Conservation (phyloP, 78 protist species). For the Dictyostelium brefeldianum region DNA sequence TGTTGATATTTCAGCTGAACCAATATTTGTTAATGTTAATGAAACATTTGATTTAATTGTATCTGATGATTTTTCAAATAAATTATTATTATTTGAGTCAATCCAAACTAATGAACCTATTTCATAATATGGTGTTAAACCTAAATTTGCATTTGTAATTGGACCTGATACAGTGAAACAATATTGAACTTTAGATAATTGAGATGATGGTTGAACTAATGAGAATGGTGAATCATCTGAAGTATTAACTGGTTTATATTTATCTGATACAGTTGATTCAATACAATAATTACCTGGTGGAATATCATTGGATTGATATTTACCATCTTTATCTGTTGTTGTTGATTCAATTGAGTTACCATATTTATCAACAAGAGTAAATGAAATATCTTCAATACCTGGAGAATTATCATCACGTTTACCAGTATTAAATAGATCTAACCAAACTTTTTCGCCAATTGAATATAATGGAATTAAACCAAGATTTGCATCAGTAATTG, state of each 20-base stretch:
- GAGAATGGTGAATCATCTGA: constrained; percentile 14
- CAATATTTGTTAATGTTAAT: no score
- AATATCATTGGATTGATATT: background rate
- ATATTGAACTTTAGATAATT: background rate
- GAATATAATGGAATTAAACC: constrained; percentile 7
- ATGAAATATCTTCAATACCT: background rate
- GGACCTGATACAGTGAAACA: background rate
- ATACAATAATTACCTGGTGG: constrained; percentile 39
- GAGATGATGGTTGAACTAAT: background rate
- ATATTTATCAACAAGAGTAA: background rate
- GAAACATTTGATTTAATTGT: no score
- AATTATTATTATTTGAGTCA: background rate
- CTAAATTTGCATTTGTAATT: background rate
- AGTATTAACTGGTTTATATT: background rate
- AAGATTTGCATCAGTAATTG: constrained; percentile 3
- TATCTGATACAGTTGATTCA: background rate
- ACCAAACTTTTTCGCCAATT: constrained; percentile 8
- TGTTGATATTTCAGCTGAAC: no score
- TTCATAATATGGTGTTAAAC: background rate
- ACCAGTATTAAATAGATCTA: background rate
- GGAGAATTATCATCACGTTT: background rate
- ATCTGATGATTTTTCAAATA: no score
- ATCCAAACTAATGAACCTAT: constrained; percentile 12
- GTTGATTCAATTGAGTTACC: background rate
- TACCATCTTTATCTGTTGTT: constrained; percentile 26